phyloP scores from a whole-genome alignment of 345 rosid genomes.

The Moringa oleifera region DNA sequence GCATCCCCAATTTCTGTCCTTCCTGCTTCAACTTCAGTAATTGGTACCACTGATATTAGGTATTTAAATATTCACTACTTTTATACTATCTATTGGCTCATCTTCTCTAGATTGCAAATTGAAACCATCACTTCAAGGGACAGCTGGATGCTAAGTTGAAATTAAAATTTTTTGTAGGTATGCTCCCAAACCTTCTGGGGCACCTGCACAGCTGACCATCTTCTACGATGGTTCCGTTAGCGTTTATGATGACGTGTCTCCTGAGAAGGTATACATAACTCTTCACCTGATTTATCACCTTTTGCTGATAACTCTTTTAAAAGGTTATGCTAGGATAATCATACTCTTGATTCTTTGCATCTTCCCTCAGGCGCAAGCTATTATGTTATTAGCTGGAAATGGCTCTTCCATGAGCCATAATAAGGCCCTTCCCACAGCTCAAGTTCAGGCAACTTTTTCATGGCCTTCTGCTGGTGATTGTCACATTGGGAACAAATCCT shows the following conservation, averaged over 20 bases:
- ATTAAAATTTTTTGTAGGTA: conserved; percentile 31
- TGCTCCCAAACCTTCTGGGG: conserved; percentile 33
- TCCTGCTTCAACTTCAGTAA: conserved; percentile 41
- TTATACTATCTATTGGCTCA: not conserved
- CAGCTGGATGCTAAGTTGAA: conserved; percentile 10
- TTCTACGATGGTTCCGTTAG: conserved; percentile 70
- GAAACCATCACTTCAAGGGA: not conserved
- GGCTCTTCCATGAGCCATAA: conserved; percentile 40
- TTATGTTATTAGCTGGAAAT: conserved; percentile 73
- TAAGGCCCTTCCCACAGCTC: conserved; percentile 27
- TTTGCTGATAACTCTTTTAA: not conserved
- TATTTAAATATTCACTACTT: conserved; percentile 17
- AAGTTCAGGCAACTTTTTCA: conserved; percentile 31
- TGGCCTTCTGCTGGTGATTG: conserved; percentile 29
- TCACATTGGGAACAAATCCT: conserved; percentile 10
- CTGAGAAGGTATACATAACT: conserved; percentile 50
- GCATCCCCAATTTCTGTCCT: conserved; percentile 41
- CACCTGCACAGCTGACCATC: conserved; percentile 63
- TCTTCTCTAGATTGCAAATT: no score
- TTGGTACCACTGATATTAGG: conserved; percentile 68
- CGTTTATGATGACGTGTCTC: conserved; percentile 60
- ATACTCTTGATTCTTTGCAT: conserved; percentile 21
- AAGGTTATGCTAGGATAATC: conserved; percentile 1
- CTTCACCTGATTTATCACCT: conserved; percentile 1
- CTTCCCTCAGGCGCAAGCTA: conserved; percentile 59